These are phyloP conservation scores for Talaromyces ruber DNA, from an alignment of 495 filamentous ascomycete species.

Conservation along the genomic window DNA sequence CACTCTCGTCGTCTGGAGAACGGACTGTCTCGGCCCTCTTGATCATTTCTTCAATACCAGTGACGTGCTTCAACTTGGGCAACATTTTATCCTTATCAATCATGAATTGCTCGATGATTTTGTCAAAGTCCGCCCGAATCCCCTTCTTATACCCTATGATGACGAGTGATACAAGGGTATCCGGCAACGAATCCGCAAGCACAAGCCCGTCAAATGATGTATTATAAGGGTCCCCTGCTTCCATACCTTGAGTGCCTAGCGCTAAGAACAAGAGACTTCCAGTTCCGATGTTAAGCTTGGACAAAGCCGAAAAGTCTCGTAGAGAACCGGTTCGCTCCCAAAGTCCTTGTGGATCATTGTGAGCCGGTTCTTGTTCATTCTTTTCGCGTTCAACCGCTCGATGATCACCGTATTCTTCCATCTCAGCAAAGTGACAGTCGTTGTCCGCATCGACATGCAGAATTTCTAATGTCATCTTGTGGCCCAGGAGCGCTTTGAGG, in stretches of 20 bases:
- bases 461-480: conserved; percentile 17
- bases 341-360: neutral
- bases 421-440: neutral
- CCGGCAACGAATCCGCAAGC: conserved; percentile 12
- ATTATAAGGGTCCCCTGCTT: neutral
- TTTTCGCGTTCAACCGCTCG: conserved; percentile 2
- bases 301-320: conserved; percentile 14
- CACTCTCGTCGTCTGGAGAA: conserved; percentile 8
- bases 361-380: neutral
- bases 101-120: conserved; percentile 12
- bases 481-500: conserved; percentile 12
- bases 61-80: conserved; percentile 11
- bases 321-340: conserved; percentile 10
- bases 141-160: conserved; percentile 19
- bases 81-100: conserved; percentile 1
- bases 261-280: conserved; percentile 17
- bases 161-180: conserved; percentile 15
- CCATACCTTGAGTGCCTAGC: conserved; percentile 2
- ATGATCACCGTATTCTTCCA: neutral
- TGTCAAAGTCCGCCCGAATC: conserved; percentile 6
- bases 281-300: conserved; percentile 13
- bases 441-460: conserved; percentile 17
- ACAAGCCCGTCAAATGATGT: neutral
- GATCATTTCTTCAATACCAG: conserved; percentile 13
- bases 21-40: conserved; percentile 10